A percentile compares a stretch with the other conserved stretches of the same genome.
Conservation (phyloP, 2,329 filamentous ascomycete species). For the Aspergillus sp. region DNA sequence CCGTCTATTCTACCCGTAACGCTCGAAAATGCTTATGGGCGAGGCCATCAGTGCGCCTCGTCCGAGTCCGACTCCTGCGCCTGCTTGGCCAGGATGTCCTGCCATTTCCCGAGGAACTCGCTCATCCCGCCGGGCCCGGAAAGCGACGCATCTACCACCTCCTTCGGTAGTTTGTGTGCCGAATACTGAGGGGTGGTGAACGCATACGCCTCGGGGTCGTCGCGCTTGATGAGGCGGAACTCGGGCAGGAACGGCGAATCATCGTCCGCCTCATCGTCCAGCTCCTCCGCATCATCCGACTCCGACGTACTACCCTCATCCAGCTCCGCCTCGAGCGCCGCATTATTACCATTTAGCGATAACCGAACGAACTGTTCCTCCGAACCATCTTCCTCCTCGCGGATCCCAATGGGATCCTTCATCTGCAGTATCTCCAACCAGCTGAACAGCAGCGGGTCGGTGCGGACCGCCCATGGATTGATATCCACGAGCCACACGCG, state of each 20-base stretch:
- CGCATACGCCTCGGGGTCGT: slow-evolving; percentile 85
- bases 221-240: slow-evolving; percentile 75
- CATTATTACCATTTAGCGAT: slow-evolving; percentile 27
- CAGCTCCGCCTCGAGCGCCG: slow-evolving; percentile 6
- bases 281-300: slow-evolving; percentile 36
- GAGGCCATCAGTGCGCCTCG: too few relatives aligned
- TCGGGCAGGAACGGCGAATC: slow-evolving; percentile 64
- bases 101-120: slow-evolving; percentile 78
- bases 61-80: slow-evolving; percentile 37
- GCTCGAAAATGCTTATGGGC: slow-evolving; percentile 31
- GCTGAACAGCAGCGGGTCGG: slow-evolving; percentile 83
- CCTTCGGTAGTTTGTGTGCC: slow-evolving; percentile 90
- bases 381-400: slow-evolving; percentile 32
- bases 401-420: slow-evolving; percentile 45
- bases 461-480: slow-evolving; percentile 89
- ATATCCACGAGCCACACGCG: slow-evolving; percentile 86
- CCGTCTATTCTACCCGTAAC: slow-evolving; percentile 6
- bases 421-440: slow-evolving; percentile 84
- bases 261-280: slow-evolving; percentile 50
- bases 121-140: slow-evolving; percentile 72
- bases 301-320: slow-evolving; percentile 25
- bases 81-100: slow-evolving; percentile 52
- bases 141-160: slow-evolving; percentile 72
- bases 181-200: slow-evolving; percentile 87
- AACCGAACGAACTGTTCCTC: slow-evolving; percentile 37